Conservation (phyloP, 129 eudicot genomes). For the Sambucus nigra region DNA sequence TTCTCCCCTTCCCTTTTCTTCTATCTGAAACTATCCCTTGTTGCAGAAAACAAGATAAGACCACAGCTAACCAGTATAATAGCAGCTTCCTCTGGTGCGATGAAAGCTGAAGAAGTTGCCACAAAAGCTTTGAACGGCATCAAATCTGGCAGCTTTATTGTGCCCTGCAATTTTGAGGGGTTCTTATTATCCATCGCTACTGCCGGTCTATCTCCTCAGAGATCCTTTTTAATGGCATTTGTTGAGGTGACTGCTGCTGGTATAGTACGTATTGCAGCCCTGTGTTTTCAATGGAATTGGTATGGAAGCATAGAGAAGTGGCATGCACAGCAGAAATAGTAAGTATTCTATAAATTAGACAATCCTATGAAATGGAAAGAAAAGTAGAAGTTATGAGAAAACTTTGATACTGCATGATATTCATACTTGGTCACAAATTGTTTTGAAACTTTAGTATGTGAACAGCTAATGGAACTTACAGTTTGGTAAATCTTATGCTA, state of each 20-base stretch:
- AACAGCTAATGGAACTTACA: too few species aligned
- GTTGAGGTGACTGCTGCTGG: slow-evolving; percentile 65
- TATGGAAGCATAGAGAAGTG: slow-evolving; percentile 67
- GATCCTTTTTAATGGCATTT: slow-evolving; percentile 76
- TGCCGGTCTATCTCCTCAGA: slow-evolving; percentile 88
- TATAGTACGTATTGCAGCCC: slow-evolving; percentile 48
- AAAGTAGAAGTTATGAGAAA: too few species aligned
- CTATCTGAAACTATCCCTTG: neutral
- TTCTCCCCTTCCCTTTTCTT: neutral
- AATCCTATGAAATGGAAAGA: too few species aligned
- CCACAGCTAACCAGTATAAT: slow-evolving; percentile 73
- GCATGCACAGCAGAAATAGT: slow-evolving; percentile 44
- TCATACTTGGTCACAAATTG: too few species aligned
- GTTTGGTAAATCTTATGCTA: too few species aligned
- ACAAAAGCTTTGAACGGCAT: slow-evolving; percentile 64
- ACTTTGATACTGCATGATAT: too few species aligned
- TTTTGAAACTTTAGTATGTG: too few species aligned
- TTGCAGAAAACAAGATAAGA: slow-evolving; percentile 67
- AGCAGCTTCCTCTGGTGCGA: slow-evolving; percentile 79
- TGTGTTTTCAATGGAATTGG: slow-evolving; percentile 90
- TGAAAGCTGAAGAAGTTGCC: slow-evolving; percentile 87
- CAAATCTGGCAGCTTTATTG: slow-evolving; percentile 53
- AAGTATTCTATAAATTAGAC: slow-evolving; percentile 15
- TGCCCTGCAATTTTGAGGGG: slow-evolving; percentile 89
- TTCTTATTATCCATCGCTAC: slow-evolving; percentile 56